A percentile compares a stretch with the other conserved stretches of the same genome.
Evolutionary conservation across 2,329 filamentous ascomycete genomes (phyloP).

Genomic region (Fusarium hostae): DNA sequence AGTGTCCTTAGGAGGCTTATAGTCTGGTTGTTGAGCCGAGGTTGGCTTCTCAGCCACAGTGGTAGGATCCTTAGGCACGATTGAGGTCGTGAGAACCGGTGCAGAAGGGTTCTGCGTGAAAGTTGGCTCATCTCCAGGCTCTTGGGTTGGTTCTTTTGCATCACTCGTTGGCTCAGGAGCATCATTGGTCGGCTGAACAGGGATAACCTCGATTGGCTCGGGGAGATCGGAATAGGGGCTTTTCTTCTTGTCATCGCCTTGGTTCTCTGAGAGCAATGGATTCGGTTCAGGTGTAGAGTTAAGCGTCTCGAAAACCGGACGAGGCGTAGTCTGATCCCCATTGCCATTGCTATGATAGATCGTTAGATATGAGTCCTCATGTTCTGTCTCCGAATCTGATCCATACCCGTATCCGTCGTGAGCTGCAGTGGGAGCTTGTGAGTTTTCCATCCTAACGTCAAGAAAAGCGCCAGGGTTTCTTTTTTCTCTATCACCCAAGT

Average conservation of each 20-base stretch:
- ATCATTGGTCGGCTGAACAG: conserved; percentile 17
- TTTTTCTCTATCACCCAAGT: conserved; percentile 31
- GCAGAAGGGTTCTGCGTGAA: conserved; percentile 33
- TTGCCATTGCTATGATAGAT: conserved; percentile 16
- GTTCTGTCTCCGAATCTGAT: background rate
- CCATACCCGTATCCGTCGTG: conserved; percentile 35
- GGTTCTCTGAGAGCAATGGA: conserved; percentile 23
- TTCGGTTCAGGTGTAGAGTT: conserved; percentile 35
- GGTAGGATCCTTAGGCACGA: conserved; percentile 29
- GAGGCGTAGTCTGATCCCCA: conserved; percentile 37
- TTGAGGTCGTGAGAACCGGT: conserved; percentile 33
- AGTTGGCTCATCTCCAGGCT: conserved; percentile 18
- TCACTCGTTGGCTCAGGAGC: conserved; percentile 13
- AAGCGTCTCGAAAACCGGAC: conserved; percentile 42
- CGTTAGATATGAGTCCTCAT: conserved; percentile 18
- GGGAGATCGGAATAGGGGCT: conserved; percentile 2
- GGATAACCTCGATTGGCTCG: conserved; percentile 35
- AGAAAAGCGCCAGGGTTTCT: conserved; percentile 36
- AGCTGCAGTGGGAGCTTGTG: conserved; percentile 29
- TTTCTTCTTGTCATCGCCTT: conserved; percentile 13
- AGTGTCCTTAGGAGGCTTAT: background rate
- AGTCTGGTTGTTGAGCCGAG: conserved; percentile 1
- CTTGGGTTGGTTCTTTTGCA: conserved; percentile 11
- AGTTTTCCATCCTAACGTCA: conserved; percentile 23
- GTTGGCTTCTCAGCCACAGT: conserved; percentile 1